Conservation (phyloP, 2,329 filamentous ascomycete genomes). For the Pezizomycotina sp. region DNA sequence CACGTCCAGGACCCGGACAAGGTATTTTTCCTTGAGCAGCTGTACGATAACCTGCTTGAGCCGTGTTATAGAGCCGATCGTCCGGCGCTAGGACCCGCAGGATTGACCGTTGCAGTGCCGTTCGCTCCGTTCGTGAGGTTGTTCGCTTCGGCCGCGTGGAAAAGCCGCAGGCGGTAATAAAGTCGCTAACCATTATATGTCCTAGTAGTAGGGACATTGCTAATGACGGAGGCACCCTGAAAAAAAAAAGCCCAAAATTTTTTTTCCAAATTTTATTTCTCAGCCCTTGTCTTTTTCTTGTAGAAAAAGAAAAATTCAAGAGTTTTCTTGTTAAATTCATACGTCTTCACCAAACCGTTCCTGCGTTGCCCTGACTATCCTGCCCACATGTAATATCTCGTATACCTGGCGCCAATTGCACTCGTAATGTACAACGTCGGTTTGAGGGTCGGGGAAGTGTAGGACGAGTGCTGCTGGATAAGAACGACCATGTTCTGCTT, state of each 20-base stretch:
- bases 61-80: slow-evolving; percentile 34
- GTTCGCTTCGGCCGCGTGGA: slow-evolving; percentile 25
- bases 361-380: slow-evolving; percentile 61
- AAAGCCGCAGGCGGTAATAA: slow-evolving; percentile 26
- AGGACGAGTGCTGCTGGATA: slow-evolving; percentile 77
- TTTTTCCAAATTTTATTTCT: too few relatives aligned
- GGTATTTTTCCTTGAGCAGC: slow-evolving; percentile 47
- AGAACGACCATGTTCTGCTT: slow-evolving; percentile 69
- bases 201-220: slow-evolving; percentile 25
- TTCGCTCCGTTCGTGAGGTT: slow-evolving; percentile 18
- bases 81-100: too few relatives aligned
- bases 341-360: slow-evolving; percentile 58
- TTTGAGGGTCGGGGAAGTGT: slow-evolving; percentile 47
- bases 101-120: slow-evolving; percentile 14
- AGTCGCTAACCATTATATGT: slow-evolving; percentile 31
- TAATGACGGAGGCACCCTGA: slow-evolving; percentile 22
- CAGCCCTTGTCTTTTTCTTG: too few relatives aligned
- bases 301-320: too few relatives aligned
- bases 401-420: slow-evolving; percentile 69
- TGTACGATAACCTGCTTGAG: slow-evolving; percentile 31
- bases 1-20: slow-evolving; percentile 45
- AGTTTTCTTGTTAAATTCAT: slow-evolving; percentile 28
- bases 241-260: too few relatives aligned
- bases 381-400: slow-evolving; percentile 62
- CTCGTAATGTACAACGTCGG: slow-evolving; percentile 54